Conservation (phyloP, 352 stramenopile species). For the Globisporangium iwayamae region DNA sequence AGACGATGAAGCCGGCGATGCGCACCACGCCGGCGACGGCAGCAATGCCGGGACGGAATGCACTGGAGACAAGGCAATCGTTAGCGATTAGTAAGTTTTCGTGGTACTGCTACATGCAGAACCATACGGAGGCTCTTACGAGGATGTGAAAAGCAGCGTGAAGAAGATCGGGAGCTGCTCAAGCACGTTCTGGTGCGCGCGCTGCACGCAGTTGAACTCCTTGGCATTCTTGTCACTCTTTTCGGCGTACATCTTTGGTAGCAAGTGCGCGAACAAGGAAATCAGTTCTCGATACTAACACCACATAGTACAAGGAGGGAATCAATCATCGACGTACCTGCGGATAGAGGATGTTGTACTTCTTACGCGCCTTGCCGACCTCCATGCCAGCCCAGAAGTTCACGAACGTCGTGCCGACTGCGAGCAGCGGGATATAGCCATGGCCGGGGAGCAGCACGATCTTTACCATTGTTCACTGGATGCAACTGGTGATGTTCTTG, state of each 20-base stretch:
- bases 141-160: slow-evolving; percentile 44
- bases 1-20: slow-evolving; percentile 49
- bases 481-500: background rate
- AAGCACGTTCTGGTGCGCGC: slow-evolving; percentile 90
- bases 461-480: slow-evolving; percentile 18
- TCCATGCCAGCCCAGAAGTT: slow-evolving; percentile 54
- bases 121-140: slow-evolving; percentile 30
- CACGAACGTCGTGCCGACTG: slow-evolving; percentile 53
- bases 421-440: slow-evolving; percentile 55
- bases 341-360: slow-evolving; percentile 58
- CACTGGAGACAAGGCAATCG: slow-evolving; percentile 18
- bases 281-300: background rate
- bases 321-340: slow-evolving; percentile 22
- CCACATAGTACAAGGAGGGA: slow-evolving; percentile 2
- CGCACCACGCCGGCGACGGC: slow-evolving; percentile 46
- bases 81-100: background rate
- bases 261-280: background rate
- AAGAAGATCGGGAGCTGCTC: slow-evolving; percentile 84
- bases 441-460: slow-evolving; percentile 57
- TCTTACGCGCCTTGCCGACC: slow-evolving; percentile 57
- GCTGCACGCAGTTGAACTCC: slow-evolving; percentile 90
- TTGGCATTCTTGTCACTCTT: slow-evolving; percentile 86
- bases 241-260: slow-evolving; percentile 80
- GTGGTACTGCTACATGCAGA: background rate
- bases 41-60: slow-evolving; percentile 57